Conservation (phyloP, 495 filamentous ascomycete species). For the Penicillium silybi region DNA sequence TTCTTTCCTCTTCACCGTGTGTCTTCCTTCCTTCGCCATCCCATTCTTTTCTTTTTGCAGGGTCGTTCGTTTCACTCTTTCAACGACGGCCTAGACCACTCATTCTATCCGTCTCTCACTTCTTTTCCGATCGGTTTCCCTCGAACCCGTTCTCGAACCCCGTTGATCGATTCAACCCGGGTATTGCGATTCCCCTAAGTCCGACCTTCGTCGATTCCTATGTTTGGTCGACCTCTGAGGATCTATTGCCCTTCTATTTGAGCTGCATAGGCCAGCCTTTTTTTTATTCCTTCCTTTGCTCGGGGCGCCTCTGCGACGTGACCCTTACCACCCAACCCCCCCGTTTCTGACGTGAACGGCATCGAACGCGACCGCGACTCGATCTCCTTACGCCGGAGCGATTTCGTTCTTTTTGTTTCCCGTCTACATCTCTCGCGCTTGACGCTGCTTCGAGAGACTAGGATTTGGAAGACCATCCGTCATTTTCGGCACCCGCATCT, state of each 20-base stretch:
- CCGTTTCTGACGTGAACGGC: constrained; percentile 27
- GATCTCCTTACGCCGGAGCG: constrained; percentile 21
- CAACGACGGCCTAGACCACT: constrained; percentile 31
- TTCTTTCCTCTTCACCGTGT: constrained; percentile 21
- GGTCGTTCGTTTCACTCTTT: constrained; percentile 46
- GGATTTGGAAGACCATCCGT: constrained; percentile 16
- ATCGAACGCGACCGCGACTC: constrained; percentile 14
- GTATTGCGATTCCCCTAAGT: constrained; percentile 18
- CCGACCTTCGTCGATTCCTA: background rate
- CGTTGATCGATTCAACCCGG: constrained; percentile 31
- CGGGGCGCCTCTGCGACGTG: constrained; percentile 45
- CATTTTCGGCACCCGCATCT: constrained; percentile 20
- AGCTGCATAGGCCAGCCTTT: constrained; percentile 46
- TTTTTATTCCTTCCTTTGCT: constrained; percentile 23
- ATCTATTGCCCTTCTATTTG: constrained; percentile 18
- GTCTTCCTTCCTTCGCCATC: constrained; percentile 24
- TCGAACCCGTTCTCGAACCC: constrained; percentile 16
- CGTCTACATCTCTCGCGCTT: constrained; percentile 35
- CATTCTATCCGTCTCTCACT: constrained; percentile 20
- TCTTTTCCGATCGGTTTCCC: constrained; percentile 28
- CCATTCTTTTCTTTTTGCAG: constrained; percentile 22
- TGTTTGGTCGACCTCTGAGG: constrained; percentile 7
- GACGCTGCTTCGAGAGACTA: constrained; percentile 40
- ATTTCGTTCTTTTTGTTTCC: constrained; percentile 30
- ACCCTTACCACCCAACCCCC: constrained; percentile 27